Evolutionary conservation across 2,329 filamentous ascomycete species (phyloP), one percentile per base, ranked within the genome.

Genomic region (Ceratocystis harringtonii): DNA sequence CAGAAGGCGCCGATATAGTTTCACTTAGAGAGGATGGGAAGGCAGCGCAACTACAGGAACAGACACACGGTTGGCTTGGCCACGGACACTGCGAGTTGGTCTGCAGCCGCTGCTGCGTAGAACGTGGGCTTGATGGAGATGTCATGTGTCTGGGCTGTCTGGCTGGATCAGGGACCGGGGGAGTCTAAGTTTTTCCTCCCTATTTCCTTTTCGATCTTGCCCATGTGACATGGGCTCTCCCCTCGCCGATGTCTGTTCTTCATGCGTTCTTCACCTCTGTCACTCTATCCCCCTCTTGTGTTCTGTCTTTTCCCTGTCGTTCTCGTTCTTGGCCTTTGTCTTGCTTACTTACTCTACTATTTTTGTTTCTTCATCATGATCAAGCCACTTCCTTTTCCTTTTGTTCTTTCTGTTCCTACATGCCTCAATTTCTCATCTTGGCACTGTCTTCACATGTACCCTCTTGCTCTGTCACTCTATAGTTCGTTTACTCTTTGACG

Each of bases 81-180:
- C 72, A 71, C 36, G 78, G 78, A 6, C 82, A 84, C 69, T 75
- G 77, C 7, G 74, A 78, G 43, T 79, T 82, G 69, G 76, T 88
- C 2, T 89, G 86, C 72, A 87, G 85, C 71, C 78, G 80, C 19
- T 89, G 86, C 73, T 88, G 85, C 71, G 79, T 88, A 2, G 86
- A 89, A 72, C 78, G 78, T 28, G 85, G 85, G 0, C 70, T 75
- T 22, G 81, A 87, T 64, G 86, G 86, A 30, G 84, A 88, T 61
- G 80, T 87, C 4, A 80, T 84, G 67, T 89, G 86, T 70, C 73
- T 87, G 61, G 84, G 84, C 1, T 89, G 86, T 69, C 75, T 86
- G 50, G 76, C 76, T 19, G 36, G 64, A 44, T 15, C 30, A 36
- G 25, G 28, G 52, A 57, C 3, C 19, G 36, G 41, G 7, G 32